Conservation (phyloP, 441 rosid genomes). For the California macrophylla region DNA sequence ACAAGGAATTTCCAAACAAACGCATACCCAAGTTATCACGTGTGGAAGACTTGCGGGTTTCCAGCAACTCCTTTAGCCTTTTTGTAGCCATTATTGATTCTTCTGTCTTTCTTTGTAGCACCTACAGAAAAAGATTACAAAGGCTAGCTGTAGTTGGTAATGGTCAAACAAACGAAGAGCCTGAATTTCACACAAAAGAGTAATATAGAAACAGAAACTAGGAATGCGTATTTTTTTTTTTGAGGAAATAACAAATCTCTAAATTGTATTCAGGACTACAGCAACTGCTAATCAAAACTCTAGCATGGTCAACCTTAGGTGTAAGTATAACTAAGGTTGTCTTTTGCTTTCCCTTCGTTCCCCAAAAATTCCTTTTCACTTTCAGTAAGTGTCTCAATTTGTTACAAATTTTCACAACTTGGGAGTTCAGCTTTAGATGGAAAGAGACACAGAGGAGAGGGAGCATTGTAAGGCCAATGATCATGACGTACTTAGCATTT, state of each 20-base stretch:
- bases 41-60: constrained; percentile 41
- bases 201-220: not conserved
- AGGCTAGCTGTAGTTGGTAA: not conserved
- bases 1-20: not conserved
- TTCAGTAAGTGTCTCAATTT: not conserved
- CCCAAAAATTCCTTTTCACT: not conserved
- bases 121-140: constrained; percentile 30
- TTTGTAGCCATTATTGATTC: constrained; percentile 61
- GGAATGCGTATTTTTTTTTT: not conserved
- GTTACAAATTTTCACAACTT: not conserved
- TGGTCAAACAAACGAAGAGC: not conserved
- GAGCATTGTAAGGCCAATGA: not conserved
- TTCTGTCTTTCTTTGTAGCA: constrained; percentile 73
- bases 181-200: not conserved
- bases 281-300: not conserved
- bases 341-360: not conserved
- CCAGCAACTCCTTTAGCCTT: constrained; percentile 57
- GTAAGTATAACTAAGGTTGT: not conserved
- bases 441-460: not conserved
- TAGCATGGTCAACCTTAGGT: constrained; percentile 6
- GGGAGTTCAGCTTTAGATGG: not conserved
- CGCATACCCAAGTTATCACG: constrained; percentile 36
- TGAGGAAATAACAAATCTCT: not conserved
- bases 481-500: not conserved
- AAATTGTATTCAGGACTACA: not conserved